Base-by-base conservation (phyloP, 768 basidiomycete species). In the Pisolithus albus region DNA sequence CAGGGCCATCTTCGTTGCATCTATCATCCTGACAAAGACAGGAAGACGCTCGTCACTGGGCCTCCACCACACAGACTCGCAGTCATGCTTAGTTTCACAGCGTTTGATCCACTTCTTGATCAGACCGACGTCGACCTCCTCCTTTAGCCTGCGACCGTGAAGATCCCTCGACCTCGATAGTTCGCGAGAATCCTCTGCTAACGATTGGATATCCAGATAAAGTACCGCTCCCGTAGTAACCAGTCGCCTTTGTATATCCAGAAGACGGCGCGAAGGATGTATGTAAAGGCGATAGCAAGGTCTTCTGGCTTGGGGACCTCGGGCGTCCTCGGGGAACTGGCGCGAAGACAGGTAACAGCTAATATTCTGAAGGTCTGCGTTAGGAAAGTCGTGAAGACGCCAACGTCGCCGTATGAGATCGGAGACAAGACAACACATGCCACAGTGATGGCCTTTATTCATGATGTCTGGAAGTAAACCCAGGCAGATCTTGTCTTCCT, bases 91-190 rank as follows among this genome's bases (percentile, higher is more conserved):
- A 10, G 26, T 41, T 46, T 36, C 37, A 23, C 47, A 50, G 18
- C 43, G 26, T 16, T 52, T 36, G 5, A 53, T 34, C 50, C 50
- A 53, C 16, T 41, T 52, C 49, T 52, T 53, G 15, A 51, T 41
- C 19, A 53, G 16, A 18, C 24, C 43, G 2, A 52, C 23, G 19
- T 53, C 42, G 7, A 52, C 32, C 11, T 11, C 40, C 8, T 53
- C 36, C 30, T 44, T 30, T 18, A 53, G 15, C 24, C 50, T 53
- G 28, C 42, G 50, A 41, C 52, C 19, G 24, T 44, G 50, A 50
- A 52, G 52, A 10, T 53, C 50, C 13, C 23, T 23, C 21, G 40
- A 23, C 24, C 52, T 52, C 23, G 39, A 49, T 16, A 52, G 30
- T 34, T 53, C 44, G 24, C 21, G 50, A 21, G 37, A 24, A 5